Percentiles rank a stretch among this genome's conserved stretches.
Evolutionary conservation across 345 rosid species (phyloP).

Genomic region (Excoecaria agallocha): DNA sequence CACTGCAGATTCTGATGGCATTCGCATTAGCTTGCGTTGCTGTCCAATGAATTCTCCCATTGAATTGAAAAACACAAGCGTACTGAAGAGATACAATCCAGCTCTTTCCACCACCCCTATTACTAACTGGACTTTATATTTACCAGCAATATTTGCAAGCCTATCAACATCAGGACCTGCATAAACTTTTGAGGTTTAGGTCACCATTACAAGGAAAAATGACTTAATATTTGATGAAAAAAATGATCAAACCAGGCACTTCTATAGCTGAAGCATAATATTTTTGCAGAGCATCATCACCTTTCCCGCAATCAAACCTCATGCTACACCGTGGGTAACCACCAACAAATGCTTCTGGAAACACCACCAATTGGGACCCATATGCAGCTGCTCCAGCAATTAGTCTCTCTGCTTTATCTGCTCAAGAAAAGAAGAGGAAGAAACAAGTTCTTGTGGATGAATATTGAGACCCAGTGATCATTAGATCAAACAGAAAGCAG

Average conservation of each 20-base stretch:
- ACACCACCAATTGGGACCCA: conserved; percentile 25
- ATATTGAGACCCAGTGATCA: not conserved
- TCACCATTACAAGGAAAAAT: not conserved
- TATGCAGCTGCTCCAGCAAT: conserved; percentile 21
- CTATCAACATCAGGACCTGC: conserved; percentile 27
- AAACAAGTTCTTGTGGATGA: not conserved
- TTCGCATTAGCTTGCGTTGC: conserved; percentile 23
- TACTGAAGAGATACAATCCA: conserved; percentile 19
- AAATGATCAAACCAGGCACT: conserved; percentile 23
- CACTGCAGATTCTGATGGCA: conserved; percentile 15
- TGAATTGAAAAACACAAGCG: conserved; percentile 25
- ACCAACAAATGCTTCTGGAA: conserved; percentile 32
- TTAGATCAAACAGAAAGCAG: not conserved
- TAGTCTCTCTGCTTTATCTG: conserved; percentile 31
- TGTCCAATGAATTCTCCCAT: conserved; percentile 16
- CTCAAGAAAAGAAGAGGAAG: not conserved
- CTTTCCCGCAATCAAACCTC: not conserved
- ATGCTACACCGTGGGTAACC: conserved; percentile 12
- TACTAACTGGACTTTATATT: conserved; percentile 25
- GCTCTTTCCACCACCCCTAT: conserved; percentile 28
- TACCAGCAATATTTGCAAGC: conserved; percentile 17
- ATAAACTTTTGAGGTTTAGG: not conserved
- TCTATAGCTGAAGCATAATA: conserved; percentile 23
- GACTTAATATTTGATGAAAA: not conserved
- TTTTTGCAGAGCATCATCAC: not conserved